Percentiles rank a stretch among this genome's conserved stretches.
Conservation (phyloP, 2,329 filamentous ascomycete species). For the Aspergillus glaucus region DNA sequence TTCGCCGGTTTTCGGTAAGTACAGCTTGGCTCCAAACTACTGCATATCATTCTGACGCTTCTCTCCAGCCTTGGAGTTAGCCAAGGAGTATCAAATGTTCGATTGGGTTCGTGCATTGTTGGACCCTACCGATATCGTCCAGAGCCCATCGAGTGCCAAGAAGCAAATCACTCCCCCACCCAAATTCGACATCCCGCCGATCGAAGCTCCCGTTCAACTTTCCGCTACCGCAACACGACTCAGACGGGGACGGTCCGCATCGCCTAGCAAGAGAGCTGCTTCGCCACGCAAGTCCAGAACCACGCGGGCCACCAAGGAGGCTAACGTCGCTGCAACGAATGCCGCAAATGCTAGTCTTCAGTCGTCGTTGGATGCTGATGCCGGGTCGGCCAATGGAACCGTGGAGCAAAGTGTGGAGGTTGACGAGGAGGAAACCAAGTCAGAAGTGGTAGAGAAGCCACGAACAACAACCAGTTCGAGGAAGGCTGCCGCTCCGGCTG, state of each 20-base stretch:
- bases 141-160: conserved; percentile 59
- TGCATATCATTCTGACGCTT: conserved; percentile 5
- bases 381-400: conserved; percentile 17
- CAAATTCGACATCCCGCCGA: conserved; percentile 58
- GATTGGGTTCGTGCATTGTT: conserved; percentile 90
- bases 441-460: conserved; percentile 20
- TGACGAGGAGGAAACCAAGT: conserved; percentile 17
- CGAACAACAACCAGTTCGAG: conserved; percentile 17
- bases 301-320: conserved; percentile 44
- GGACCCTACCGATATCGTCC: conserved; percentile 73
- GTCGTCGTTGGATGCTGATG: conserved; percentile 37
- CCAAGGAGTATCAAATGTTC: conserved; percentile 77
- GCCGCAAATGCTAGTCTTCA: conserved; percentile 45
- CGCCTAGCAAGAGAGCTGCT: conserved; percentile 46
- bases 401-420: conserved; percentile 23
- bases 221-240: conserved; percentile 33
- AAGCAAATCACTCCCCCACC: conserved; percentile 78
- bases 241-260: conserved; percentile 55
- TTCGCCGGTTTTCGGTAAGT: conserved; percentile 62
- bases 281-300: conserved; percentile 51
- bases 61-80: conserved; percentile 65
- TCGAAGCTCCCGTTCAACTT: conserved; percentile 30
- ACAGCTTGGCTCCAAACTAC: neutral
- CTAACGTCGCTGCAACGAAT: conserved; percentile 43
- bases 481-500: conserved; percentile 12